phyloP scores from a whole-genome alignment of 495 filamentous ascomycete genomes.

The Aspergillus ellipticus region DNA sequence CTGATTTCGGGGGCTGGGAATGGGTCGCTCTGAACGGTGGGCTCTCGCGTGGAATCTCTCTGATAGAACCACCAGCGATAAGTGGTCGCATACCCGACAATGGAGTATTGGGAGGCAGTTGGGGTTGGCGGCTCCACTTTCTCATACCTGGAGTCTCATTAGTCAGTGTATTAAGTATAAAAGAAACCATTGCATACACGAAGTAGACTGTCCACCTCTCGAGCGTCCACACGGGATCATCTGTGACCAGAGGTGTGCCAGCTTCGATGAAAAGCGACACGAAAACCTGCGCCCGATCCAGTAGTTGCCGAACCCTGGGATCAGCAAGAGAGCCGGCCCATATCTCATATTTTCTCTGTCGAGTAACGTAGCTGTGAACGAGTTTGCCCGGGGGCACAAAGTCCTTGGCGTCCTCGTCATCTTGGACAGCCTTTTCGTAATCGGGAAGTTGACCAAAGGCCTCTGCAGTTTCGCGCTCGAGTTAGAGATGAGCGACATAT shows the following conservation, averaged over 20 bases:
- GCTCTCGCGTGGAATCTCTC: constrained; percentile 25
- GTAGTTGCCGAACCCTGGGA: constrained; percentile 55
- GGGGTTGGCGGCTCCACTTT: constrained; percentile 50
- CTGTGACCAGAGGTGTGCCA: constrained; percentile 64
- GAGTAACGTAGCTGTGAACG: constrained; percentile 47
- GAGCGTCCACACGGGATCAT: constrained; percentile 69
- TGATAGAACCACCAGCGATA: constrained; percentile 66
- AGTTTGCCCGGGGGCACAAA: constrained; percentile 61
- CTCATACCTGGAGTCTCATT: constrained; percentile 53
- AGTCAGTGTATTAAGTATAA: not conserved
- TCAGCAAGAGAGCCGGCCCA: constrained; percentile 58
- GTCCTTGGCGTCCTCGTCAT: constrained; percentile 46
- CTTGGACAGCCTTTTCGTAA: constrained; percentile 56
- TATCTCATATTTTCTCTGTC: constrained; percentile 54
- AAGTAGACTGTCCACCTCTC: constrained; percentile 88
- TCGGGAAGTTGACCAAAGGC: constrained; percentile 58
- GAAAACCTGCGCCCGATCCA: constrained; percentile 77
- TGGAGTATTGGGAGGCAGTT: constrained; percentile 57
- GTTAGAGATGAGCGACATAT: constrained; percentile 2
- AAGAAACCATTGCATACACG: constrained; percentile 35
- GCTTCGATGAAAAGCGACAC: constrained; percentile 91
- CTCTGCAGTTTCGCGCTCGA: constrained; percentile 36
- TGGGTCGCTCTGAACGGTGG: constrained; percentile 33
- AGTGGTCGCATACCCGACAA: constrained; percentile 82
- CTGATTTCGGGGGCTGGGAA: constrained; percentile 41